phyloP scores from a whole-genome alignment of 495 filamentous ascomycete species.

The Penicillium argentinense region DNA sequence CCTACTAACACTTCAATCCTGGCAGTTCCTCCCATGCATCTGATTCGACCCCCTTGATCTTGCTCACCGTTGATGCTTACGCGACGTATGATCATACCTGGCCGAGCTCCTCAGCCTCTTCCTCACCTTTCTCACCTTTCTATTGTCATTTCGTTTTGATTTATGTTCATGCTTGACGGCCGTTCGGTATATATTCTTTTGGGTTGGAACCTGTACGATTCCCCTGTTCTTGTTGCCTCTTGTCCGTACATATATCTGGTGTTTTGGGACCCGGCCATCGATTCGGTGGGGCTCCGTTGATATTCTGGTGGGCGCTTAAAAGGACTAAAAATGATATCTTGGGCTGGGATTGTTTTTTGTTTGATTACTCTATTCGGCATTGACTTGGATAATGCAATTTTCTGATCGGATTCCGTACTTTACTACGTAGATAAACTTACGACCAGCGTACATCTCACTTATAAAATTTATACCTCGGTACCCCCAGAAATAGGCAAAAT shows the following conservation, averaged over 20 bases:
- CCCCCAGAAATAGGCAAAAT: too few species aligned
- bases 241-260: constrained; percentile 22
- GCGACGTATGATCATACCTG: too few species aligned
- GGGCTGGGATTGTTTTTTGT: constrained; percentile 21
- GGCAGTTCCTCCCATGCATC: constrained; percentile 51
- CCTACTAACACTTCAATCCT: constrained; percentile 10
- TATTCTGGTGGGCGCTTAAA: constrained; percentile 27
- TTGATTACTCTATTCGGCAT: too few species aligned
- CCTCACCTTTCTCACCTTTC: constrained; percentile 8
- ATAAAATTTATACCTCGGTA: too few species aligned
- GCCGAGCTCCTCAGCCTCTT: background rate
- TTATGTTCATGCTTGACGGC: constrained; percentile 15
- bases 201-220: constrained; percentile 34
- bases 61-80: too few species aligned
- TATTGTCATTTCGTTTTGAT: constrained; percentile 13
- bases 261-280: constrained; percentile 8
- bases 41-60: too few species aligned
- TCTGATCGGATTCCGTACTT: too few species aligned
- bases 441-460: too few species aligned
- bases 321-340: constrained; percentile 27
- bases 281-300: constrained; percentile 7
- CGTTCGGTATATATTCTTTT: constrained; percentile 4
- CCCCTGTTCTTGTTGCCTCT: constrained; percentile 13
- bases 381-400: background rate
- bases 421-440: too few species aligned